These are phyloP conservation scores for Suillus alpinus DNA, from an alignment of 768 basidiomycete species.

Conservation along the genomic window DNA sequence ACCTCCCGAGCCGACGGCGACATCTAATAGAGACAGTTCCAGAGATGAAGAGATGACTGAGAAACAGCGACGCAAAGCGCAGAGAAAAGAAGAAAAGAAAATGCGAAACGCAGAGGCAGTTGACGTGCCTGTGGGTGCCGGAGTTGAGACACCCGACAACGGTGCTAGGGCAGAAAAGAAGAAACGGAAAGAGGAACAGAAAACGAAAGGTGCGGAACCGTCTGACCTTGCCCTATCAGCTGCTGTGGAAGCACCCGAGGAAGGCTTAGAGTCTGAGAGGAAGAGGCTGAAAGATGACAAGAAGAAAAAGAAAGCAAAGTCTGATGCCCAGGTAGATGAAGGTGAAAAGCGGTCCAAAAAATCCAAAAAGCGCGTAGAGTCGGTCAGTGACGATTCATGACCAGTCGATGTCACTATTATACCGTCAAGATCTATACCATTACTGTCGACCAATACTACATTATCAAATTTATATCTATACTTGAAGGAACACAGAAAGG, in stretches of 20 bases:
- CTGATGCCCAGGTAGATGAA: not conserved
- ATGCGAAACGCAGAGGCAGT: constrained; percentile 18
- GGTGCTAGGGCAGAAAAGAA: constrained; percentile 9
- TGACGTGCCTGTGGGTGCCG: constrained; percentile 5
- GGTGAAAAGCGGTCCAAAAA: constrained; percentile 10
- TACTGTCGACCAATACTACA: not conserved
- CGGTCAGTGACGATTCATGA: not conserved
- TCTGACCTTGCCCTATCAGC: constrained; percentile 1
- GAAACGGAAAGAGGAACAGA: constrained; percentile 6
- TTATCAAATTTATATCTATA: not conserved
- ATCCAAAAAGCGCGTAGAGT: constrained; percentile 1
- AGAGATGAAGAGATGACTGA: constrained; percentile 25
- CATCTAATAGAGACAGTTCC: not conserved
- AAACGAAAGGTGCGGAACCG: constrained; percentile 7
- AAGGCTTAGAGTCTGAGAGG: constrained; percentile 16
- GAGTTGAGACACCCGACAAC: not conserved
- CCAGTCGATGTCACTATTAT: not conserved
- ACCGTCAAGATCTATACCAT: not conserved
- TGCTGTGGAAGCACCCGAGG: constrained; percentile 12
- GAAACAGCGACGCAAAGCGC: constrained; percentile 32
- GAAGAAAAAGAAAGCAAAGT: not conserved
- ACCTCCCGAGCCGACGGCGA: not conserved
- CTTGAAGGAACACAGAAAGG: not conserved
- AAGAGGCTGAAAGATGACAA: constrained; percentile 8
- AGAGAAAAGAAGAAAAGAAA: constrained; percentile 26